Conservation (phyloP, 495 filamentous ascomycete genomes). For the Lasiosphaeris hirsuta region DNA sequence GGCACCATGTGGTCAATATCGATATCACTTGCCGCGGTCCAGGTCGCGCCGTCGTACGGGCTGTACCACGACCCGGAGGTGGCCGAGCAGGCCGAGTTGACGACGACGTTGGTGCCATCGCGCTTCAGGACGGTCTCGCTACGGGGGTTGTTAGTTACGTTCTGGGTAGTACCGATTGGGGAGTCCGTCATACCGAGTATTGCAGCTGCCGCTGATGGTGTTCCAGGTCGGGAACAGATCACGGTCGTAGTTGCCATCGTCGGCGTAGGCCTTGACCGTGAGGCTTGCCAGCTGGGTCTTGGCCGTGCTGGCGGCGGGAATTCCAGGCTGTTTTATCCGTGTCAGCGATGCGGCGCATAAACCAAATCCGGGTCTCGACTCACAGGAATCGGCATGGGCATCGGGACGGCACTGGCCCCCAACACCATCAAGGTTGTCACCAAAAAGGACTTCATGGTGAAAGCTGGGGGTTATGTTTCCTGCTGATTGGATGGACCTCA, state of each 20-base stretch:
- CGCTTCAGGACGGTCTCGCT: constrained; percentile 67
- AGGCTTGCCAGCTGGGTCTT: constrained; percentile 52
- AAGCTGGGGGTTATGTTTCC: not conserved
- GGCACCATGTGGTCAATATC: constrained; percentile 79
- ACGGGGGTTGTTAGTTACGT: constrained; percentile 4
- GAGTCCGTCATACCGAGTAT: constrained; percentile 36
- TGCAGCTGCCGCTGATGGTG: constrained; percentile 58
- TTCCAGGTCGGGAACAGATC: constrained; percentile 67
- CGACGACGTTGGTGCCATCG: constrained; percentile 58
- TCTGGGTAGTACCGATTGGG: not conserved
- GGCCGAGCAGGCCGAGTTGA: constrained; percentile 50
- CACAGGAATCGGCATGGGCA: constrained; percentile 35
- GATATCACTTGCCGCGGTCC: constrained; percentile 62
- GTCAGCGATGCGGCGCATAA: not conserved
- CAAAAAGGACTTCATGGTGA: constrained; percentile 28
- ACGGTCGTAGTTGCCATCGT: constrained; percentile 56
- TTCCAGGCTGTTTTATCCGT: constrained; percentile 47
- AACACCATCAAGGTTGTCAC: constrained; percentile 20
- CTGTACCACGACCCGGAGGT: constrained; percentile 60
- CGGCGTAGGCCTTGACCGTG: constrained; percentile 50
- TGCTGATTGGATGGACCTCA: too few relatives aligned
- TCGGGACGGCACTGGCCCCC: constrained; percentile 23
- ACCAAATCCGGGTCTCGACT: constrained; percentile 3
- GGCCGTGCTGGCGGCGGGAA: constrained; percentile 55
- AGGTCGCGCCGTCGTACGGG: constrained; percentile 66